These are phyloP conservation scores for Trametes sp. DNA, from an alignment of 1,284 basidiomycete genomes.

Conservation along the genomic window DNA sequence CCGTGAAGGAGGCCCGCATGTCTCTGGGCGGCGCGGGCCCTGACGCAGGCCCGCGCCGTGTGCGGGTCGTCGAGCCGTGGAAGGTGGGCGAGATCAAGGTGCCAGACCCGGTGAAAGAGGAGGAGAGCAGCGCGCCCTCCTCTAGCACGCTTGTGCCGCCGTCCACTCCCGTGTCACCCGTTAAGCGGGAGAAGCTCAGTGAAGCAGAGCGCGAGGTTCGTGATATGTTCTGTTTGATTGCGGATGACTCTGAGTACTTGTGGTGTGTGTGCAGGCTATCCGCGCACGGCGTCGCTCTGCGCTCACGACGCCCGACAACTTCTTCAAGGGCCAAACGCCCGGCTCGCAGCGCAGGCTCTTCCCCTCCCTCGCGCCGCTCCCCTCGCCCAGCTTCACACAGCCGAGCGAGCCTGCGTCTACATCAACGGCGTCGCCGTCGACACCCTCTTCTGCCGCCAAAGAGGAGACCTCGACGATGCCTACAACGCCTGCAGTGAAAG, in stretches of 20 bases:
- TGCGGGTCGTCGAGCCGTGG: conserved; percentile 60
- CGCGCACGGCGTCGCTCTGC: conserved; percentile 66
- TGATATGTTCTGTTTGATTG: background rate
- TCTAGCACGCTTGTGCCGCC: background rate
- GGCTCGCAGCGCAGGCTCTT: conserved; percentile 44
- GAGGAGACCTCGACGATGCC: conserved; percentile 18
- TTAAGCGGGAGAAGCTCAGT: conserved; percentile 43
- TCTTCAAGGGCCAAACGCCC: conserved; percentile 60
- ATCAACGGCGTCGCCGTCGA: conserved; percentile 8
- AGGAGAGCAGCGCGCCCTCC: conserved; percentile 11
- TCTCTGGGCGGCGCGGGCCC: conserved; percentile 32
- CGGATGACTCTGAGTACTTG: too few relatives aligned
- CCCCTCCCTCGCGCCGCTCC: conserved; percentile 26
- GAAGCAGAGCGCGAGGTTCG: conserved; percentile 60
- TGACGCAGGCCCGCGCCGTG: conserved; percentile 51
- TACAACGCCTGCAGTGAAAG: conserved; percentile 28
- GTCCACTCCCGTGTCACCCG: conserved; percentile 22
- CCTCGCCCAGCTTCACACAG: conserved; percentile 28
- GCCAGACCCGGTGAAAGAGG: conserved; percentile 39
- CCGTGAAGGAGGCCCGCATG: conserved; percentile 26
- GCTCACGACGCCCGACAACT: conserved; percentile 55
- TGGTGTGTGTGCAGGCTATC: conserved; percentile 53
- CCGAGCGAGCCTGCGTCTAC: conserved; percentile 10
- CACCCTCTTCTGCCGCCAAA: conserved; percentile 15
- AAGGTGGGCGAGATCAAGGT: conserved; percentile 60